Evolutionary conservation across 2,329 filamentous ascomycete genomes (phyloP).

Genomic region (Grosmannia penicillata): DNA sequence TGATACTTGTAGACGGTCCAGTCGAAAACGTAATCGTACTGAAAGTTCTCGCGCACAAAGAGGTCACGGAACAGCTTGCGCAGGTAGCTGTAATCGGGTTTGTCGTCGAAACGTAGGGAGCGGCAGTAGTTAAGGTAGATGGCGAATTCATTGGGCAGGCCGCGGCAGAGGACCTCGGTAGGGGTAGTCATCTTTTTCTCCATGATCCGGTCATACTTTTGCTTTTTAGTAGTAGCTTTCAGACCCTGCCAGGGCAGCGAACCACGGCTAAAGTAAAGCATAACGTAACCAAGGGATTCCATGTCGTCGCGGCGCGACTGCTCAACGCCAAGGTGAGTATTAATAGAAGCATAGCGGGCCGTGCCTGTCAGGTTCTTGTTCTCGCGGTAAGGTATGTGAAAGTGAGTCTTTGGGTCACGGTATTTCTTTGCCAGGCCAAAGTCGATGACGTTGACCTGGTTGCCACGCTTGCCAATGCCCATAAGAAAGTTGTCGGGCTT

Average conservation of each 20-base stretch:
- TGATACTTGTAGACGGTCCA: conserved; percentile 99
- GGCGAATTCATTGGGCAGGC: conserved; percentile 98
- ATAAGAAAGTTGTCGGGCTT: conserved; percentile 99
- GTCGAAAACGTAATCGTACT: conserved; percentile 99
- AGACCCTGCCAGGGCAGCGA: conserved; percentile 97
- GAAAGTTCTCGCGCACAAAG: conserved; percentile 97
- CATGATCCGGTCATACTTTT: conserved; percentile 99
- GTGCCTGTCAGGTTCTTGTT: conserved; percentile 99
- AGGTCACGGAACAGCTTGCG: conserved; percentile 99
- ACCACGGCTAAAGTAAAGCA: conserved; percentile 99
- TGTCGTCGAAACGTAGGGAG: conserved; percentile 96
- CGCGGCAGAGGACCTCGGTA: conserved; percentile 94
- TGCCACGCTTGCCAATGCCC: conserved; percentile 97
- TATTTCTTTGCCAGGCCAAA: conserved; percentile 99
- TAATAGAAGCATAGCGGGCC: conserved; percentile 96
- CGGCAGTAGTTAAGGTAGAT: conserved; percentile 99
- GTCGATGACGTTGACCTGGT: conserved; percentile 98
- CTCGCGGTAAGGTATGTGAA: conserved; percentile 99
- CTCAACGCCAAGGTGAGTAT: conserved; percentile 95
- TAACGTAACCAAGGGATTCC: conserved; percentile 97
- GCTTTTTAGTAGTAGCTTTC: conserved; percentile 98
- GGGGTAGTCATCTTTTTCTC: conserved; percentile 99
- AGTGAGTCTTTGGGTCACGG: conserved; percentile 98
- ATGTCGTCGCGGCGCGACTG: conserved; percentile 99
- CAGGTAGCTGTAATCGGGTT: conserved; percentile 98